These are phyloP conservation scores for Pelargonium nanum DNA, from an alignment of 345 rosid species.

Conservation along the genomic window DNA sequence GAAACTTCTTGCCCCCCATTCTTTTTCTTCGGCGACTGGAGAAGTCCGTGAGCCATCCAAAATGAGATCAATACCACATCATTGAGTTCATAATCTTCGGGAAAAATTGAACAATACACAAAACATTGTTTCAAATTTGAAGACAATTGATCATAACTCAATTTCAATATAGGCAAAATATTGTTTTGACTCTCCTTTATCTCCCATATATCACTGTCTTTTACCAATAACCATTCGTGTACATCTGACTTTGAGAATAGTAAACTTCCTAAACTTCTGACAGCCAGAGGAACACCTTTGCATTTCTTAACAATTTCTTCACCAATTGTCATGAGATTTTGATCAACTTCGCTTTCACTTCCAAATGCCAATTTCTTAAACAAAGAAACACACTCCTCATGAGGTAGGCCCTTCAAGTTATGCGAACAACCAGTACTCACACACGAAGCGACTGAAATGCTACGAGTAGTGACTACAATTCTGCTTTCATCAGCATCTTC, in stretches of 20 bases:
- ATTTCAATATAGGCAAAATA: neutral
- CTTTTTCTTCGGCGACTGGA: neutral
- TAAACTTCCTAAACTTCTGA: constrained; percentile 15
- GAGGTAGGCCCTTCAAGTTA: neutral
- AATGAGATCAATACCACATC: neutral
- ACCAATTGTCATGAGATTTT: constrained; percentile 10
- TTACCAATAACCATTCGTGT: constrained; percentile 5
- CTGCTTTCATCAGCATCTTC: neutral
- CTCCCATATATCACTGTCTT: constrained; percentile 12
- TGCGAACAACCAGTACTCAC: neutral
- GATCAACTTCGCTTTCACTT: neutral
- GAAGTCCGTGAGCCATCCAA: neutral
- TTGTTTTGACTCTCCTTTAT: neutral
- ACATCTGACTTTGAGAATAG: constrained; percentile 1
- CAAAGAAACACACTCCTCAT: constrained; percentile 2
- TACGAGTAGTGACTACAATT: neutral
- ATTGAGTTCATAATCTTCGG: neutral
- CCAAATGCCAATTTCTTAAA: constrained; percentile 10
- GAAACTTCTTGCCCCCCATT: too few species aligned
- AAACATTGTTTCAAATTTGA: neutral
- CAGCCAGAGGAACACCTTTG: constrained; percentile 20
- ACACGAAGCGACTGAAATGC: neutral
- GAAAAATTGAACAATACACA: neutral
- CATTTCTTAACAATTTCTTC: constrained; percentile 12
- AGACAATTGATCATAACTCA: neutral